phyloP scores from a whole-genome alignment of 257 asterid genomes.

The Solanum pennellii region DNA sequence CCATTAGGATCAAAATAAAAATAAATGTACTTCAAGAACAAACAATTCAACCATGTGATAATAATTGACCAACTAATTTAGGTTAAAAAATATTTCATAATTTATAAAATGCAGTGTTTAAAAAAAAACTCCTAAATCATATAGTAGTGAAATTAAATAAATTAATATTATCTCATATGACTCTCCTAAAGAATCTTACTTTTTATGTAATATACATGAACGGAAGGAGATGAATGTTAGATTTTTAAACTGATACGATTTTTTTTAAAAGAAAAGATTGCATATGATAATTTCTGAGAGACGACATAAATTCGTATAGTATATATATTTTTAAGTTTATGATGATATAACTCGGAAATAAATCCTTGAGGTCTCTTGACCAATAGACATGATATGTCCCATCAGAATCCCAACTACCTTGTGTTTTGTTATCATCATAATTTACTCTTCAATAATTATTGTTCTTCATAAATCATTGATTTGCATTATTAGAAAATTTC shows the following conservation, averaged over 20 bases:
- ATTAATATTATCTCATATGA: too few species aligned
- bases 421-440: neutral
- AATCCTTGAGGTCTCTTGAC: neutral
- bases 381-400: neutral
- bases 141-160: neutral
- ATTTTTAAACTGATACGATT: too few species aligned
- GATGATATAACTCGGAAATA: neutral
- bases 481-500: neutral
- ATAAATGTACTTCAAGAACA: neutral
- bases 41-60: neutral
- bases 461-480: neutral
- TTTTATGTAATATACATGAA: too few species aligned
- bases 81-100: neutral
- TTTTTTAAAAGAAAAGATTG: neutral
- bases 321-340: neutral
- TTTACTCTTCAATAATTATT: neutral
- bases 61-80: neutral
- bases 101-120: too few species aligned
- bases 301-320: neutral
- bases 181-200: too few species aligned
- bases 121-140: neutral
- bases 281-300: neutral
- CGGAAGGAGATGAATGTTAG: fast-evolving
- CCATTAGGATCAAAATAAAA: neutral
- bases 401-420: neutral